Percentiles rank a stretch among this genome's conserved stretches.
These are phyloP conservation scores for Phytophthora brassicae DNA, from an alignment of 352 stramenopile genomes.

Conservation along the genomic window DNA sequence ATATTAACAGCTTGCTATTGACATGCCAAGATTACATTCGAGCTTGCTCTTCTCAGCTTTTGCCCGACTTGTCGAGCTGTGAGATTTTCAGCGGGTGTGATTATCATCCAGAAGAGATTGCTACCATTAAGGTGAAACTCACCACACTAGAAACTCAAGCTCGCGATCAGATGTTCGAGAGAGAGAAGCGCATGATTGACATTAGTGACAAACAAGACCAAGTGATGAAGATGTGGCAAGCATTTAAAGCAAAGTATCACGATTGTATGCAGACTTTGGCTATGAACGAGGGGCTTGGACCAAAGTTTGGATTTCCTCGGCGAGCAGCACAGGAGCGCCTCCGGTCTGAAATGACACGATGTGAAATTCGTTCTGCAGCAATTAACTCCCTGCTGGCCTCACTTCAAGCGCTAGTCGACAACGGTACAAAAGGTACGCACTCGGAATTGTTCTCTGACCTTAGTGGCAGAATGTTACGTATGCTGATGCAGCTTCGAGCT, in stretches of 20 bases:
- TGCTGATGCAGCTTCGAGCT: constrained; percentile 56
- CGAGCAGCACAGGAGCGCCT: constrained; percentile 84
- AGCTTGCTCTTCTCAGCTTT: constrained; percentile 53
- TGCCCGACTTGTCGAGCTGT: constrained; percentile 58
- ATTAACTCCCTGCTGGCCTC: constrained; percentile 66
- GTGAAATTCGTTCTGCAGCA: constrained; percentile 60
- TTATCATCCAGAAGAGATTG: constrained; percentile 82
- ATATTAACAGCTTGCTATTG: constrained; percentile 34
- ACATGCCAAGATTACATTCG: constrained; percentile 59
- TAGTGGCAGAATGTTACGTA: constrained; percentile 29
- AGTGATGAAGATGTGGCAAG: constrained; percentile 35
- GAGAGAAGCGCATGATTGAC: constrained; percentile 38
- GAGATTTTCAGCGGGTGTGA: constrained; percentile 78
- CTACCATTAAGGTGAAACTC: constrained; percentile 43
- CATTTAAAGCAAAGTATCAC: constrained; percentile 76
- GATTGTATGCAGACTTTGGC: constrained; percentile 76
- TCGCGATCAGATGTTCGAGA: constrained; percentile 32
- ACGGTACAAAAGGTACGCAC: constrained; percentile 3
- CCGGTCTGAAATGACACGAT: constrained; percentile 79
- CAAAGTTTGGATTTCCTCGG: constrained; percentile 87
- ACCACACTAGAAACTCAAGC: constrained; percentile 42
- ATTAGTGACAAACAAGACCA: constrained; percentile 36
- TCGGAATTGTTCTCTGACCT: constrained; percentile 5
- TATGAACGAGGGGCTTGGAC: constrained; percentile 87
- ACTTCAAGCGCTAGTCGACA: constrained; percentile 46